Evolutionary conservation across 331 rosid species (phyloP).

Genomic region (Malus hybrid): DNA sequence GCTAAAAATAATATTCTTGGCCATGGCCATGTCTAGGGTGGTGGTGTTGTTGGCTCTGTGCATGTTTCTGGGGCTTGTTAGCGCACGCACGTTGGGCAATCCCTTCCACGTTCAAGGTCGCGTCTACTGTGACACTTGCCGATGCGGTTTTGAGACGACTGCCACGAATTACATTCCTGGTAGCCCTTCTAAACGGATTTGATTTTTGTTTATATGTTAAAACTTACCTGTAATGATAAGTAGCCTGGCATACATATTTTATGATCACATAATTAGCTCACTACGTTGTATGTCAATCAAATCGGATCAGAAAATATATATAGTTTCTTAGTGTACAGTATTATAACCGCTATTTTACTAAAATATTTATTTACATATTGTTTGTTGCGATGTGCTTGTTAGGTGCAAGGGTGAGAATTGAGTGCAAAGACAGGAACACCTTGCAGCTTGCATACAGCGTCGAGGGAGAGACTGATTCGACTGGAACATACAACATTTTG

Average conservation of each 20-base stretch:
- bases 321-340: too few relatives aligned
- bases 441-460: slow-evolving; percentile 25
- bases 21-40: slow-evolving; percentile 1
- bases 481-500: slow-evolving; percentile 36
- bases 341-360: too few relatives aligned
- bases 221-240: too few relatives aligned
- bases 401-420: slow-evolving; percentile 61
- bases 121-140: slow-evolving; percentile 77
- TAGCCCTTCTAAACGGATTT: slow-evolving; percentile 4
- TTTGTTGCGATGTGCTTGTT: neutral
- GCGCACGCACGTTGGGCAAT: slow-evolving; percentile 7
- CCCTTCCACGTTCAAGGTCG: slow-evolving; percentile 39
- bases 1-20: too few relatives aligned
- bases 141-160: slow-evolving; percentile 65
- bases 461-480: slow-evolving; percentile 33
- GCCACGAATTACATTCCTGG: slow-evolving; percentile 47
- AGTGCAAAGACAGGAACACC: slow-evolving; percentile 39
- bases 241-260: too few relatives aligned
- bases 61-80: slow-evolving; percentile 13
- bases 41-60: slow-evolving; percentile 26
- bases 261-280: too few relatives aligned
- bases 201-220: too few relatives aligned
- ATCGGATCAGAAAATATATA: too few relatives aligned
- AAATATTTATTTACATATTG: too few relatives aligned
- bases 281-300: too few relatives aligned